phyloP scores from a whole-genome alignment of 768 basidiomycete species.

The Trametes cingulata region DNA sequence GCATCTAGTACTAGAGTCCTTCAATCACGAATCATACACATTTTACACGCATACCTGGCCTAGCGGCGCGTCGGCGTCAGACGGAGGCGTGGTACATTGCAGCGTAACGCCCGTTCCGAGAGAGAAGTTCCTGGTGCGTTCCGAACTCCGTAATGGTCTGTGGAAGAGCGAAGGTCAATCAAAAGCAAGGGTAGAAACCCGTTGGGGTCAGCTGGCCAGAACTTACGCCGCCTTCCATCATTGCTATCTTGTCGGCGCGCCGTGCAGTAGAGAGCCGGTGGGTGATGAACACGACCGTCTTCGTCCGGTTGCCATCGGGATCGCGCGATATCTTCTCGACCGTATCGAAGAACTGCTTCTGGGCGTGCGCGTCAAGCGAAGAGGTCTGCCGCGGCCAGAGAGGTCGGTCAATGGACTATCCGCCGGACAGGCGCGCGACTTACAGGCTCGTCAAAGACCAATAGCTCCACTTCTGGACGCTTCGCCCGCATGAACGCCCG shows the following conservation, averaged over 20 bases:
- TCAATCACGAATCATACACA: neutral
- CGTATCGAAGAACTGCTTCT: conserved; percentile 77
- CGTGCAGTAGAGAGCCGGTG: conserved; percentile 81
- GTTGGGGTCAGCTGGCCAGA: neutral
- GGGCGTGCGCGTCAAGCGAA: conserved; percentile 77
- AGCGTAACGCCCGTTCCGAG: conserved; percentile 62
- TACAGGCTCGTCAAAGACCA: conserved; percentile 86
- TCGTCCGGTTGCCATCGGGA: conserved; percentile 54
- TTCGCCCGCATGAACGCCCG: conserved; percentile 85
- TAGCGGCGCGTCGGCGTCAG: conserved; percentile 30
- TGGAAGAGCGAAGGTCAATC: neutral
- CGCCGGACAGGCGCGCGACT: conserved; percentile 27
- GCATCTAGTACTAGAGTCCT: conserved; percentile 3
- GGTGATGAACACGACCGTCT: conserved; percentile 82
- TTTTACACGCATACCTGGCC: neutral
- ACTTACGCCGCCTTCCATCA: conserved; percentile 77
- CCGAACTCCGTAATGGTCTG: conserved; percentile 79
- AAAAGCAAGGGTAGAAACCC: neutral
- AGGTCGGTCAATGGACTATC: neutral
- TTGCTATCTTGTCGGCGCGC: conserved; percentile 82
- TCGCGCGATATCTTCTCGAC: conserved; percentile 64
- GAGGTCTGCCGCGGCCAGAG: conserved; percentile 53
- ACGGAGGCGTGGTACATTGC: conserved; percentile 70
- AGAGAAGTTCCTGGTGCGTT: conserved; percentile 66
- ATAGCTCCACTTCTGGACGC: conserved; percentile 71